Evolutionary conservation across 768 basidiomycete species (phyloP).

Genomic region (Amanita brunnescens): DNA sequence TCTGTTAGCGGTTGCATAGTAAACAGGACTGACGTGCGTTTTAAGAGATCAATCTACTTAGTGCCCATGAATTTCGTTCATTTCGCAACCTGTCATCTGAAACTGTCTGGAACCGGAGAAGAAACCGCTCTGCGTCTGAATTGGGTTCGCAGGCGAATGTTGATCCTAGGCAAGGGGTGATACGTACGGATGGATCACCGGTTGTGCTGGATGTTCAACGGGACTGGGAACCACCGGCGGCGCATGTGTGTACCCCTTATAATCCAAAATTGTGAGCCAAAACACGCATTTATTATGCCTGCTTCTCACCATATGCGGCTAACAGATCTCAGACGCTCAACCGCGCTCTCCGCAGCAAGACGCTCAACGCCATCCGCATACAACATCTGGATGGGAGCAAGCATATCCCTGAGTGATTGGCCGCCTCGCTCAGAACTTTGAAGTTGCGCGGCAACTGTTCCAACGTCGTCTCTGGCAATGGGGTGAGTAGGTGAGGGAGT

Average conservation of each 20-base stretch:
- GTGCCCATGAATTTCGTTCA: too few relatives aligned
- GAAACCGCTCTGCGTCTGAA: too few relatives aligned
- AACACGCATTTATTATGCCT: slow-evolving; percentile 11
- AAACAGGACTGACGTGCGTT: too few relatives aligned
- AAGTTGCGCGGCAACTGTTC: slow-evolving; percentile 67
- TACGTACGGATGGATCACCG: too few relatives aligned
- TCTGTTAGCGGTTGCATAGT: too few relatives aligned
- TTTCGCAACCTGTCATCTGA: too few relatives aligned
- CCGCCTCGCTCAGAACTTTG: slow-evolving; percentile 44
- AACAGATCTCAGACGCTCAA: slow-evolving; percentile 87
- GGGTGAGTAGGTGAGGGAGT: slow-evolving; percentile 79
- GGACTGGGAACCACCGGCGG: too few relatives aligned
- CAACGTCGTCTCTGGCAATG: slow-evolving; percentile 76
- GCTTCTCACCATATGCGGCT: slow-evolving; percentile 71
- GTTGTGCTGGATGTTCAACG: too few relatives aligned
- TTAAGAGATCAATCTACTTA: too few relatives aligned
- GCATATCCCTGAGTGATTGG: slow-evolving; percentile 52
- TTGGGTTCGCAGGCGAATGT: slow-evolving; percentile 16
- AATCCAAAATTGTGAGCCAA: slow-evolving; percentile 2
- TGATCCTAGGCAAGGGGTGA: slow-evolving; percentile 10
- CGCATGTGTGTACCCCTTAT: too few relatives aligned
- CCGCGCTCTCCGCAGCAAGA: slow-evolving; percentile 78
- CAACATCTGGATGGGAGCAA: slow-evolving; percentile 87
- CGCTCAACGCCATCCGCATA: slow-evolving; percentile 88
- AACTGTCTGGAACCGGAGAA: too few relatives aligned